phyloP scores from a whole-genome alignment of 2,329 filamentous ascomycete species.

The Didymellaceae sp. region DNA sequence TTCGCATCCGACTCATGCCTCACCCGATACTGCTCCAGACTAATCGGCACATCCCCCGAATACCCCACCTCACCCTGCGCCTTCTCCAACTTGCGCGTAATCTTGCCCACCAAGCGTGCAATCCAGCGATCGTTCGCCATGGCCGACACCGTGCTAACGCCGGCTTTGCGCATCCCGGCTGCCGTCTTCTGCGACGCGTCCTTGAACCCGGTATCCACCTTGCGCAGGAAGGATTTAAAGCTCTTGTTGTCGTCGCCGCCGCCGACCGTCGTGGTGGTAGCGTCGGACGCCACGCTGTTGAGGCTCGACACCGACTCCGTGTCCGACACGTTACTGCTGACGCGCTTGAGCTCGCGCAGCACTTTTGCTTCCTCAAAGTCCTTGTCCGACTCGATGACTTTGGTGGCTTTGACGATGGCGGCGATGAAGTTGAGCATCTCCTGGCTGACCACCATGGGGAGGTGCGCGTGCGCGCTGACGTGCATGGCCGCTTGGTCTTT shows the following conservation, averaged over 20 bases:
- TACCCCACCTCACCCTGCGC: conserved; percentile 60
- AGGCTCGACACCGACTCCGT: conserved; percentile 20
- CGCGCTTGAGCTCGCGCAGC: conserved; percentile 35
- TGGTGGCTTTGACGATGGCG: conserved; percentile 63
- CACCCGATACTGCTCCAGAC: conserved; percentile 49
- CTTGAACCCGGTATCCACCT: conserved; percentile 39
- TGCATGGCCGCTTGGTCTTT: conserved; percentile 59
- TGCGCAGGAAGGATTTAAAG: conserved; percentile 34
- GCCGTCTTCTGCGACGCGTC: conserved; percentile 45
- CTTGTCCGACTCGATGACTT: conserved; percentile 61
- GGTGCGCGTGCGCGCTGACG: conserved; percentile 56
- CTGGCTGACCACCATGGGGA: conserved; percentile 60
- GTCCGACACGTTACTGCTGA: conserved; percentile 31
- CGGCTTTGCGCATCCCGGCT: conserved; percentile 56
- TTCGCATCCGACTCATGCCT: conserved; percentile 45
- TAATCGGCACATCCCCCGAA: conserved; percentile 55
- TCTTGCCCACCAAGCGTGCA: conserved; percentile 60
- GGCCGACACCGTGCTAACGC: conserved; percentile 50
- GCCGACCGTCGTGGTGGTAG: no score
- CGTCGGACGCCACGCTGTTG: conserved; percentile 31
- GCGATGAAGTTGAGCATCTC: conserved; percentile 62
- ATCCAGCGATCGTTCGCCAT: conserved; percentile 63
- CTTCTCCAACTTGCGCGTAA: conserved; percentile 57
- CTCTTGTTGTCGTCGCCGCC: conserved; percentile 29
- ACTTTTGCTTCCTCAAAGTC: conserved; percentile 49